Conservation (phyloP, 208 protist species). For the Leishmania arabica region DNA sequence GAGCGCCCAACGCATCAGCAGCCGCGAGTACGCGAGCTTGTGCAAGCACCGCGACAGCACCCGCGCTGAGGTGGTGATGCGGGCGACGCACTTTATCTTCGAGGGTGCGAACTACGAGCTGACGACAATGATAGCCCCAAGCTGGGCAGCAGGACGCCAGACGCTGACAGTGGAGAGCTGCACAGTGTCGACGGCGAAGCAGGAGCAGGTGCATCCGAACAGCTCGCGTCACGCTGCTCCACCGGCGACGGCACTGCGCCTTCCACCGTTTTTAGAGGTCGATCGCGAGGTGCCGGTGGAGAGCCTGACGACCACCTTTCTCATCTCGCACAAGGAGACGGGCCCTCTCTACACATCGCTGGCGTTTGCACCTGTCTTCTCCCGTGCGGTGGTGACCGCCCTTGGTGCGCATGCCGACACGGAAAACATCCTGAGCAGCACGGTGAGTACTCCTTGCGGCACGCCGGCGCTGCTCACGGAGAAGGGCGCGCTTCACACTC, state of each 20-base stretch:
- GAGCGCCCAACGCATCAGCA: slow-evolving; percentile 67
- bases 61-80: slow-evolving; percentile 50
- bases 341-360: slow-evolving; percentile 79
- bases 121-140: slow-evolving; percentile 55
- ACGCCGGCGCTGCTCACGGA: slow-evolving; percentile 18
- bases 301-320: slow-evolving; percentile 52
- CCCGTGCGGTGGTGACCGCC: slow-evolving; percentile 33
- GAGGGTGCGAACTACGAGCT: slow-evolving; percentile 64
- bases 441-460: slow-evolving; percentile 27
- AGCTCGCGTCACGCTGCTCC: background rate
- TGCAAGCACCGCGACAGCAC: slow-evolving; percentile 53
- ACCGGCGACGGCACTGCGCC: slow-evolving; percentile 16
- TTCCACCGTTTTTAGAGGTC: slow-evolving; percentile 68
- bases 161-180: slow-evolving; percentile 63
- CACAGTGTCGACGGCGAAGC: background rate
- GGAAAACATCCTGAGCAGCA: slow-evolving; percentile 48
- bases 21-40: slow-evolving; percentile 72
- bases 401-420: slow-evolving; percentile 46
- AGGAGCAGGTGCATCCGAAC: background rate
- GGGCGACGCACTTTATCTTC: slow-evolving; percentile 65
- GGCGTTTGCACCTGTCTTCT: slow-evolving; percentile 73
- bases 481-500: slow-evolving; percentile 1
- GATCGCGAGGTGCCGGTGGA: slow-evolving; percentile 78
- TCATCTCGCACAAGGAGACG: slow-evolving; percentile 68
- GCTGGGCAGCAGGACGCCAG: slow-evolving; percentile 61